Evolutionary conservation across 1,139 yeast genomes (phyloP), one percentile per base, ranked within the genome.

Genomic region (Kodamaea sp.): DNA sequence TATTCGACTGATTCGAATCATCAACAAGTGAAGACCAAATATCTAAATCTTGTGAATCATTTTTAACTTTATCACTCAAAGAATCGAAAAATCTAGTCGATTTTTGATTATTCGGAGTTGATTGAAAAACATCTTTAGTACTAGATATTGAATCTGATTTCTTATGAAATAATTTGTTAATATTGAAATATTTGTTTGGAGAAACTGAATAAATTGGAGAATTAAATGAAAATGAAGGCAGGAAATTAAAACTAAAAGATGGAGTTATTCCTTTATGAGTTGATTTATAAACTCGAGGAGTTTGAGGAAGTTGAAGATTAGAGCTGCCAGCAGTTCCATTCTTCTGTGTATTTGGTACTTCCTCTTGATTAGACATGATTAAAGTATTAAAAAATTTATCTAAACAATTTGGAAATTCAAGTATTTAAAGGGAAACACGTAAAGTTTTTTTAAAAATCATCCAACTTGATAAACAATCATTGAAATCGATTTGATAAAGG

Each of bases 191-290:
- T 36, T 63, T 50, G 39, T 63, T 69, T 1, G 75, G 74, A n/a
- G 73, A 66, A 9, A 65, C 54, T 4, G 63, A 47, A 38, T 55
- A 52, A 26, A 63, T 50, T 32, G 75, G 74, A 4, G 73, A 63
- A 38, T 62, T 58, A 47, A 70, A 65, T 35, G 61, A 66, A 49
- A 70, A 68, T 6, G 73, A 64, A 4, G 76, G 75, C 71, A 66
- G 72, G 44, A 70, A 67, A 32, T 66, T 67, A 47, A 70, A 67
- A 29, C 68, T 58, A 48, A 65, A 68, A 6, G 70, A 58, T 1
- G 75, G 72, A 8, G 72, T 65, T 12, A 36, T 36, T 5, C 42
- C 42, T 28, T 39, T 39, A 2, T 42, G 44, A 1, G 44, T 32
- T 8, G 36, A 12, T 11, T 24, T 22, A 2, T 37, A 27, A 5